Evolutionary conservation across 179 eudicot species (phyloP).

Genomic region (Drosera spatulata): DNA sequence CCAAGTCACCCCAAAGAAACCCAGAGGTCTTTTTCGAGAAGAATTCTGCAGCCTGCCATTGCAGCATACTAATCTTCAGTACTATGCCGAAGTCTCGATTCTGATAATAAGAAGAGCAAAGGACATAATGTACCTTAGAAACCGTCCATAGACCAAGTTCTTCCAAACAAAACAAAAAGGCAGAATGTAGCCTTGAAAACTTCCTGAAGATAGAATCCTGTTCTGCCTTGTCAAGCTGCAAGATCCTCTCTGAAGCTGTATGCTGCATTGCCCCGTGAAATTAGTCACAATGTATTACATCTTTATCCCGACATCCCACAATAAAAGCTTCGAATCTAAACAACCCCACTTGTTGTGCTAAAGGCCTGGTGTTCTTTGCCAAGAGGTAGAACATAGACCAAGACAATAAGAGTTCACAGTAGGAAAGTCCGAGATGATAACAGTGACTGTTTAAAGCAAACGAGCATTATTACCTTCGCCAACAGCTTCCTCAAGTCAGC

Average conservation of each 20-base stretch:
- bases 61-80: constrained; percentile 6
- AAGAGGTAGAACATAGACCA: no score
- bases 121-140: constrained; percentile 38
- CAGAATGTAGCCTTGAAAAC: constrained; percentile 34
- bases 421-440: no score
- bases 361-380: no score
- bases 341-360: no score
- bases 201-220: constrained; percentile 27
- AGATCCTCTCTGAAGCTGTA: constrained; percentile 12
- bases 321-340: no score
- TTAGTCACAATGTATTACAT: no score
- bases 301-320: no score
- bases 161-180: constrained; percentile 50
- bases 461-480: constrained; percentile 35
- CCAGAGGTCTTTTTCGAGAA: constrained; percentile 23
- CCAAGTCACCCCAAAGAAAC: constrained; percentile 46
- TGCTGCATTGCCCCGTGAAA: constrained; percentile 27
- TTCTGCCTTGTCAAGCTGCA: constrained; percentile 16
- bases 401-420: no score
- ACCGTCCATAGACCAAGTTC: constrained; percentile 91
- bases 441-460: not conserved
- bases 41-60: constrained; percentile 62
- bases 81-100: not conserved
- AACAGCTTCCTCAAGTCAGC: constrained; percentile 18
- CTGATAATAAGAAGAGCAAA: constrained; percentile 1